Conservation (phyloP, 768 basidiomycete genomes). For the Hericium erinaceus region DNA sequence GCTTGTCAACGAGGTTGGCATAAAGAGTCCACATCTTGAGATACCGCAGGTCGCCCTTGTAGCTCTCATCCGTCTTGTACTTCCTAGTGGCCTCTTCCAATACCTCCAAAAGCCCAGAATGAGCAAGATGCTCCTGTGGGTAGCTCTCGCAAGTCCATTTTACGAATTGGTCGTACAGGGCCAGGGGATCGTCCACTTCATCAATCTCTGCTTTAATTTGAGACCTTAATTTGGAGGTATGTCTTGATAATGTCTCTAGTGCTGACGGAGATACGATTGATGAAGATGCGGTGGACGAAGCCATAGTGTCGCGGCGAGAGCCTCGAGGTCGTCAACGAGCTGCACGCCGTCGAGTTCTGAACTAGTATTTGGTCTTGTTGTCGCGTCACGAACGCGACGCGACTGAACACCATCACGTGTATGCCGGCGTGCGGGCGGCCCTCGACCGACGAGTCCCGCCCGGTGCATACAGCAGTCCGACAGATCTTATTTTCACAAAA, state of each 20-base stretch:
- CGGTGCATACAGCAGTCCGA: no score
- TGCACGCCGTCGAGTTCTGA: neutral
- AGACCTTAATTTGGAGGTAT: constrained; percentile 6
- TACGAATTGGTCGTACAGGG: constrained; percentile 78
- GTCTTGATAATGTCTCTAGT: constrained; percentile 1
- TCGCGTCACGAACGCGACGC: constrained; percentile 5
- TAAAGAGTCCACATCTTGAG: constrained; percentile 88
- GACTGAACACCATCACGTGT: neutral
- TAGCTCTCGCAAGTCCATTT: constrained; percentile 85
- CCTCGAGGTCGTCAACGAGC: neutral
- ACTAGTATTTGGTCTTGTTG: constrained; percentile 9
- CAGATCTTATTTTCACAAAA: no score
- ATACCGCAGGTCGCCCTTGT: constrained; percentile 84
- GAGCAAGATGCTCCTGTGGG: constrained; percentile 50
- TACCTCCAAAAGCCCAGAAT: constrained; percentile 69
- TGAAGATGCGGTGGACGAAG: constrained; percentile 1
- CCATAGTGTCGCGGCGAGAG: constrained; percentile 4
- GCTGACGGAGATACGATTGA: neutral
- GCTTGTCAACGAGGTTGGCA: constrained; percentile 67
- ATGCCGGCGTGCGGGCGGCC: no score
- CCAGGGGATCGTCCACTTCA: constrained; percentile 79
- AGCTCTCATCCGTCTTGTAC: constrained; percentile 77
- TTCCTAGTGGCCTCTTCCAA: constrained; percentile 76
- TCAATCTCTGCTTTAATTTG: constrained; percentile 30
- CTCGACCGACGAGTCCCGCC: no score